Evolutionary conservation across 225 moss, liverwort and hornwort species (phyloP), one percentile per base, ranked within the genome.

Genomic region (Antitrichia curtipendula): DNA sequence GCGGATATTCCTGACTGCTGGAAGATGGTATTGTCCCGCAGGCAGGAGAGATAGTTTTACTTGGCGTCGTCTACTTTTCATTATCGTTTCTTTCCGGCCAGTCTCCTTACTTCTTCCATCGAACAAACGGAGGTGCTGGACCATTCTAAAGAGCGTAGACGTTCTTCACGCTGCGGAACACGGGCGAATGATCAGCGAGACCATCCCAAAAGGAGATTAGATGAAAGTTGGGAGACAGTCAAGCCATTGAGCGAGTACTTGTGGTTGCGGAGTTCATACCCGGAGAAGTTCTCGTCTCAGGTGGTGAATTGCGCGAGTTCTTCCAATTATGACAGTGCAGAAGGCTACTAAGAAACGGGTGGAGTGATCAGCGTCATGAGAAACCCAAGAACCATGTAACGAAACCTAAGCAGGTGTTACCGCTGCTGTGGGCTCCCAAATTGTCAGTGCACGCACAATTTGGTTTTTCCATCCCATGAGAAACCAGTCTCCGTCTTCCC

Each of bases 401-500:
- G 63, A 77, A 83, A 74, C 38, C 75, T 89, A 92, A 61, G 83
- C 6, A 82, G 45, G 65, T 78, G 40, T 45, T 54, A 78, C 61
- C 8, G 85, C 65, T 80, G 58, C 40, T 58, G 89, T 89, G 43
- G 91, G 93, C 91, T 86, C 90, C 97, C 97, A 97, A 70, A 96
- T 75, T 49, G 94, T 92, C 71, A 96, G 53, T 22, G 90, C 96
- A 78, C 91, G 92, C 65, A 94, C 80, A 31, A 95, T 93, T 79
- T 93, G 94, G 79, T 95, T 94, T 75, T 88, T 95, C 97, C 97
- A 97, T 52, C 97, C 97, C 89, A 91, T 94, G 68, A 97, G 85
- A 70, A 96, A 86, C 97, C 97, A 97, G 57, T 69, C 80, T 40
- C 97, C 97, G 73, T 96, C 95, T 85, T 91, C 86, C 32, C 90